These are phyloP conservation scores for Aspergillus ochraceoroseus DNA, from an alignment of 2,329 filamentous ascomycete species.

Conservation along the genomic window DNA sequence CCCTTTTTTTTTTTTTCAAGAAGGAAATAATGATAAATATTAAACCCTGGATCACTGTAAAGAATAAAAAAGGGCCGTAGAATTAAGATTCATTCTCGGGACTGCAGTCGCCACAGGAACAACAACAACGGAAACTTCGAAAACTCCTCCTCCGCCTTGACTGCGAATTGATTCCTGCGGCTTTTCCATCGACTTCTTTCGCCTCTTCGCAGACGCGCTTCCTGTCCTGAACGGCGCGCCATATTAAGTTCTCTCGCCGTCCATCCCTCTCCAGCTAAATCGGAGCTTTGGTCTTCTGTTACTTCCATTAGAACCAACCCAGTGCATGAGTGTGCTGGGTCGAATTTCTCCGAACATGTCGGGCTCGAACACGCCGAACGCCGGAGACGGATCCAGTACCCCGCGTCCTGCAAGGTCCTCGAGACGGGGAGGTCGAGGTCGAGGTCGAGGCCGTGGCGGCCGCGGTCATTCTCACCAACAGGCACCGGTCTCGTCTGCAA, in stretches of 20 bases:
- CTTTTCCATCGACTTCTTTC: constrained; percentile 8
- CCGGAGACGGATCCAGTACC: constrained; percentile 11
- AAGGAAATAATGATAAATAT: no score
- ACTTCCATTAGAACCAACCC: no score
- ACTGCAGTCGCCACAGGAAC: no score
- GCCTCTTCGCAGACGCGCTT: no score
- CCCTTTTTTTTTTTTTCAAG: no score
- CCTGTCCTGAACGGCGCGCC: no score
- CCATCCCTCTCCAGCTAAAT: not conserved
- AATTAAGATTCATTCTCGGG: no score
- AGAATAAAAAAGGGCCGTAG: no score
- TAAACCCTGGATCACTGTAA: no score
- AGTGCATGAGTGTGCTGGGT: constrained; percentile 15
- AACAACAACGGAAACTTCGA: no score
- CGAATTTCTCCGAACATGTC: constrained; percentile 18
- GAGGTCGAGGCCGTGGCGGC: constrained; percentile 28
- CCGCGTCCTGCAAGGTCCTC: constrained; percentile 19
- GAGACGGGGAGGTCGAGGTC: constrained; percentile 29
- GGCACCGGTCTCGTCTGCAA: constrained; percentile 6
- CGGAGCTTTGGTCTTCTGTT: no score
- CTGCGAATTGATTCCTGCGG: not conserved
- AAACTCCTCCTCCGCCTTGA: no score
- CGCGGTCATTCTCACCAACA: constrained; percentile 22
- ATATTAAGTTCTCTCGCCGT: constrained; percentile 1
- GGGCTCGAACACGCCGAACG: constrained; percentile 8